Evolutionary conservation across 2,329 filamentous ascomycete species (phyloP).

Genomic region (Nectriaceae sp.): DNA sequence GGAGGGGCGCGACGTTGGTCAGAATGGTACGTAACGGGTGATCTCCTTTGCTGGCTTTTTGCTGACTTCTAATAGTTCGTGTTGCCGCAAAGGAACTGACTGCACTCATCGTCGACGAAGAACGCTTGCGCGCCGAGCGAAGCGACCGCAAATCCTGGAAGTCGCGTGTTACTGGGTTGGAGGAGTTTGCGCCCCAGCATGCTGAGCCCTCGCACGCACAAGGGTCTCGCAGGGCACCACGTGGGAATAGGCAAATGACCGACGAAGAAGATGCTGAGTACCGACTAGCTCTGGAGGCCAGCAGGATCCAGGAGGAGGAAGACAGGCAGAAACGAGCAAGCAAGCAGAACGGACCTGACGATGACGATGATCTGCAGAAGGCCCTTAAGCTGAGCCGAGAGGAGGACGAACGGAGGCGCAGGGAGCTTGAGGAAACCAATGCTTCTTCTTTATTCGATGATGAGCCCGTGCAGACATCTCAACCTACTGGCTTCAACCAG

Average conservation of each 20-base stretch:
- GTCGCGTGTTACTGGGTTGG: constrained; percentile 89
- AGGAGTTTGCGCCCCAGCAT: constrained; percentile 67
- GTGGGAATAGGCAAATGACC: constrained; percentile 48
- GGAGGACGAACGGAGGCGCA: constrained; percentile 86
- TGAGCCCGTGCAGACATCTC: constrained; percentile 57
- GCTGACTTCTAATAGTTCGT: constrained; percentile 63
- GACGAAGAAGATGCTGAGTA: constrained; percentile 93
- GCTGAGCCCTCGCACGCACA: constrained; percentile 34
- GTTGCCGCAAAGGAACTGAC: constrained; percentile 96
- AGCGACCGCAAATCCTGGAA: constrained; percentile 95
- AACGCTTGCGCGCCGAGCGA: constrained; percentile 85
- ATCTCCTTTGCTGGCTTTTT: constrained; percentile 30
- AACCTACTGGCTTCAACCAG: constrained; percentile 90
- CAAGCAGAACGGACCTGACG: constrained; percentile 54
- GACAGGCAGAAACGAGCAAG: constrained; percentile 74
- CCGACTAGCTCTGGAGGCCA: constrained; percentile 87
- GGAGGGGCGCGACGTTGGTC: constrained; percentile 90
- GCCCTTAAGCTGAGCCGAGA: constrained; percentile 93
- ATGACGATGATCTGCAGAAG: constrained; percentile 90
- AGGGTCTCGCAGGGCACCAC: constrained; percentile 30
- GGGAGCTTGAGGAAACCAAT: constrained; percentile 85
- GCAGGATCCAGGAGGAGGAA: constrained; percentile 92
- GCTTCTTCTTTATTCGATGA: constrained; percentile 89
- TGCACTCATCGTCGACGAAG: constrained; percentile 88
- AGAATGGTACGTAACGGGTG: constrained; percentile 69